Evolutionary conservation across 2,329 filamentous ascomycete genomes (phyloP).

Genomic region (Aspergillus arachidicola): DNA sequence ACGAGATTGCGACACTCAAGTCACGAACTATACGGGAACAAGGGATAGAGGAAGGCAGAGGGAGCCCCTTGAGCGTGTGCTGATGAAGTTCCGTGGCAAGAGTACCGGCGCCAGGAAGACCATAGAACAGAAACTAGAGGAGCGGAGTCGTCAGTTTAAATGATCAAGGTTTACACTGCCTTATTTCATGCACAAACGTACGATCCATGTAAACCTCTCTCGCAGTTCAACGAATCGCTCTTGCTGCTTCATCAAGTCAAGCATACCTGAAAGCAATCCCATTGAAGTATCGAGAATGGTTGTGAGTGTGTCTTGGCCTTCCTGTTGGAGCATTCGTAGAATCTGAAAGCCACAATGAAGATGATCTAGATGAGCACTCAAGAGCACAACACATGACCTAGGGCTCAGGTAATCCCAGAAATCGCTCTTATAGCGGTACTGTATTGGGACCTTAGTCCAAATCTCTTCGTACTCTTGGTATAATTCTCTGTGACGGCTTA

Average conservation of each 20-base stretch:
- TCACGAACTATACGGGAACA: constrained; percentile 6
- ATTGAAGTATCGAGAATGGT: constrained; percentile 5
- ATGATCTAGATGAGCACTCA: constrained; percentile 7
- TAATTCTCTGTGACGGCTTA: neutral
- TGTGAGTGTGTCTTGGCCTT: neutral
- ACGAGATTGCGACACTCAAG: constrained; percentile 6
- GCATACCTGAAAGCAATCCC: constrained; percentile 8
- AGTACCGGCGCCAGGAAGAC: constrained; percentile 12
- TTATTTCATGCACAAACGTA: neutral
- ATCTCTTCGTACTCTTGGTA: neutral
- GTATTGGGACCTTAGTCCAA: neutral
- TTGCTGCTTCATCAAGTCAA: constrained; percentile 10
- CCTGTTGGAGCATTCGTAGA: constrained; percentile 7
- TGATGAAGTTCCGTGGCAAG: constrained; percentile 11
- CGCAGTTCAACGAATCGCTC: neutral
- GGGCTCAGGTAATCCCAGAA: neutral
- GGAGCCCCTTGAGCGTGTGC: neutral
- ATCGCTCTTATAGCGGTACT: constrained; percentile 2
- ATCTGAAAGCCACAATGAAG: constrained; percentile 11
- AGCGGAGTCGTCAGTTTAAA: neutral
- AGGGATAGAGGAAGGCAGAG: neutral
- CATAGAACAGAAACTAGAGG: constrained; percentile 11
- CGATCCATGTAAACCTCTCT: constrained; percentile 4
- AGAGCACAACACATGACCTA: neutral
- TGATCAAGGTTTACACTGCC: neutral